Conservation (phyloP, 106 monocot species). For the Allium cepa region DNA sequence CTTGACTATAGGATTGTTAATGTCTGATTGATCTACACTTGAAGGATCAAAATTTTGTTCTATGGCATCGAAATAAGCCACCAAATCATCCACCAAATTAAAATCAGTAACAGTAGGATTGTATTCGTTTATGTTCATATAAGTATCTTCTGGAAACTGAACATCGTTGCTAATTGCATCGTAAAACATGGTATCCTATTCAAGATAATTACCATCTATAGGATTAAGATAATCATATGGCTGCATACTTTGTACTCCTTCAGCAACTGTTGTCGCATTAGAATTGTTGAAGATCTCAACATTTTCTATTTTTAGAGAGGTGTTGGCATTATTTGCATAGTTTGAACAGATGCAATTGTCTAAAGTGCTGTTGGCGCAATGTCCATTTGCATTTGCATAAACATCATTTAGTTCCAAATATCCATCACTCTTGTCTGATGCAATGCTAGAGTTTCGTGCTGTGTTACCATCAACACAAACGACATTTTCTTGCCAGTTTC, state of each 20-base stretch:
- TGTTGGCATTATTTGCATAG: neutral
- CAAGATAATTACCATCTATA: slow-evolving; percentile 4
- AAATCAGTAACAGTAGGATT: neutral
- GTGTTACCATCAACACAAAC: neutral
- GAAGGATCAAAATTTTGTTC: slow-evolving; percentile 18
- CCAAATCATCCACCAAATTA: slow-evolving; percentile 28
- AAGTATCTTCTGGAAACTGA: slow-evolving; percentile 6
- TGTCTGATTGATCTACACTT: neutral
- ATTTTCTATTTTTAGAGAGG: slow-evolving; percentile 1
- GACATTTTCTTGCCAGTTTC: neutral
- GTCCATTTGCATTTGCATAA: neutral
- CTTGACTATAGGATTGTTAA: slow-evolving; percentile 5
- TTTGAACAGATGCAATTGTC: neutral
- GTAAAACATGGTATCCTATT: slow-evolving; percentile 17
- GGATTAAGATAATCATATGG: slow-evolving; percentile 15
- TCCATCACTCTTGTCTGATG: slow-evolving; percentile 14
- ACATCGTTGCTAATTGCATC: slow-evolving; percentile 15
- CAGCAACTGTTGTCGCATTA: neutral
- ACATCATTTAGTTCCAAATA: slow-evolving; percentile 32
- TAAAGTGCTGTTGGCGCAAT: no score
- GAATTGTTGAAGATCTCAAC: slow-evolving; percentile 13
- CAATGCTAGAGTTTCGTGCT: slow-evolving; percentile 1
- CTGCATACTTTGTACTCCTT: slow-evolving; percentile 9
- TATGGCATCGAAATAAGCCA: slow-evolving; percentile 49
- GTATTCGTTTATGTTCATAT: neutral